These are phyloP conservation scores for Neophaeococcomyces mojaviensis DNA, from an alignment of 2,329 filamentous ascomycete species.

Conservation along the genomic window DNA sequence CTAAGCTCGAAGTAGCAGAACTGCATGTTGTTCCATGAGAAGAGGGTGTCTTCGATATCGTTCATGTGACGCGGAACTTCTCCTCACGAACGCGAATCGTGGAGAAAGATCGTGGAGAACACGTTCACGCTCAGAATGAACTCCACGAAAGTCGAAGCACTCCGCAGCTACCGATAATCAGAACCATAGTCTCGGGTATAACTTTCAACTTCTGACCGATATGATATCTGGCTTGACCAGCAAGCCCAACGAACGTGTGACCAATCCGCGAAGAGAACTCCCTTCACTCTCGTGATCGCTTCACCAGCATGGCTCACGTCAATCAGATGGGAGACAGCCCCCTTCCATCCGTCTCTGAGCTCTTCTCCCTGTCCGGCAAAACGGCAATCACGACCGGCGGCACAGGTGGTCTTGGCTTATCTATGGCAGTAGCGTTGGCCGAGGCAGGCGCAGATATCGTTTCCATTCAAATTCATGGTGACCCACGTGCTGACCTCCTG, in stretches of 20 bases:
- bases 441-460: conserved; percentile 42
- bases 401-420: conserved; percentile 41
- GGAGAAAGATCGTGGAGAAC: too few relatives aligned
- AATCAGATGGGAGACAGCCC: conserved; percentile 3
- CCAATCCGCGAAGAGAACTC: too few relatives aligned
- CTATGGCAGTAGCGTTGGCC: conserved; percentile 40
- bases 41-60: background rate
- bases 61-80: too few relatives aligned
- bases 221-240: background rate
- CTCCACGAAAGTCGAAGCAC: background rate
- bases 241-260: background rate
- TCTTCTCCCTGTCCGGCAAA: conserved; percentile 28
- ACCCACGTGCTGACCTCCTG: conserved; percentile 8
- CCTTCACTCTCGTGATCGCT: background rate
- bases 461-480: conserved; percentile 13
- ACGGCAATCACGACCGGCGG: conserved; percentile 41
- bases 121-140: too few relatives aligned
- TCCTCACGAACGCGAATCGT: too few relatives aligned
- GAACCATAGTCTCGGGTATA: too few relatives aligned
- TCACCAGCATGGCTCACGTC: background rate
- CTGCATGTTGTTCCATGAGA: background rate
- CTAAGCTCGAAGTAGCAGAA: background rate
- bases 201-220: background rate
- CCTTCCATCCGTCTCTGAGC: conserved; percentile 3
- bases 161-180: background rate